Evolutionary conservation across 257 asterid species (phyloP), one percentile per base, ranked within the genome.

Genomic region (Solanum medicagineum): DNA sequence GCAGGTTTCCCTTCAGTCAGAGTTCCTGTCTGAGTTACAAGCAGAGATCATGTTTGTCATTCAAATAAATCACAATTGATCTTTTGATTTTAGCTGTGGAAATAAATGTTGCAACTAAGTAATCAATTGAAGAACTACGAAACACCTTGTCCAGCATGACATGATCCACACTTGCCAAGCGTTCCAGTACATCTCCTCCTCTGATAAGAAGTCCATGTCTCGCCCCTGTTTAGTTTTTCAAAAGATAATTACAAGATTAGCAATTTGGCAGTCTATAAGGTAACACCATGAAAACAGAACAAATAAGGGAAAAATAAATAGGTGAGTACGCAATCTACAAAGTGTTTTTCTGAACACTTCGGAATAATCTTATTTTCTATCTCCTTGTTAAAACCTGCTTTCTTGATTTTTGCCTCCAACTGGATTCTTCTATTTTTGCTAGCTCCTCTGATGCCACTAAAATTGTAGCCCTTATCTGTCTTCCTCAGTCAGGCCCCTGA

Each of bases 161-260:
- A 87, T 88, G 86, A 89, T 95, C 93, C 83, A 96, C 91, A 85
- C 94, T 93, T 20, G 98, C 94, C 93, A 96, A 87, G 83, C 99
- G 96, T 87, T 96, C 97, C 87, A 96, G 89, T 66, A 96, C 97
- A 90, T 96, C 99, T 85, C 99, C 99, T 89, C 99, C 99, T 90
- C 99, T 90, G 19, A 96, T 91, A 83, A 96, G 93, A 86, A 96
- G 97, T 60, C 99, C 99, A 82, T 95, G 93, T 89, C 94, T 95
- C 85, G 99, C 99, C 85, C 99, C 99, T 96, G 85, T 80, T 9
- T 85, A 80, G 77, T 73, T 70, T 73, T 70, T 82, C 54, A 69
- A 62, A 73, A 63, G 65, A 75, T 22, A 49, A 49, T 47, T 75
- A 49, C 44, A 24, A 49, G 24, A 36, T 49, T 26, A 75, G 60